Conservation (phyloP, 352 stramenopile species). For the Phytophthora capsici region DNA sequence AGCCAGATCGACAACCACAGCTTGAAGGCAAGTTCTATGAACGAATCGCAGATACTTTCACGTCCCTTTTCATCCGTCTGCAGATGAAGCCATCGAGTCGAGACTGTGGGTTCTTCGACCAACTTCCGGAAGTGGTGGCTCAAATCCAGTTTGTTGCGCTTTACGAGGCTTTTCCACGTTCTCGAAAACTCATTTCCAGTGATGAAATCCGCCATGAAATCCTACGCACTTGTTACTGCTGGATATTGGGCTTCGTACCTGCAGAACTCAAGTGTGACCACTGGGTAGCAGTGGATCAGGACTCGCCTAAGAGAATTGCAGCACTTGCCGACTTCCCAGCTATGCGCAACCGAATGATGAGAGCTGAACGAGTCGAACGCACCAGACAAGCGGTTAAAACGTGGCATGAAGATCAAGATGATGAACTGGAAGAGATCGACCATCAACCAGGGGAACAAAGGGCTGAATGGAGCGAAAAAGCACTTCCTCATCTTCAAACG, state of each 20-base stretch:
- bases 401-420: conserved; percentile 46
- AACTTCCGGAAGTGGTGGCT: conserved; percentile 60
- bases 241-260: conserved; percentile 71
- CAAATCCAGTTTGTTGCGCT: conserved; percentile 71
- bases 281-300: conserved; percentile 65
- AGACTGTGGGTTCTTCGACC: conserved; percentile 62
- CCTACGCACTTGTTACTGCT: conserved; percentile 60
- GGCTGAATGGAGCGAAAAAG: conserved; percentile 2
- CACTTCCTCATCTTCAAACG: conserved; percentile 16
- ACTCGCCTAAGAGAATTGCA: conserved; percentile 64
- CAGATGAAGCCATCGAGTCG: conserved; percentile 59
- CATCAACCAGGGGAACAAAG: conserved; percentile 10
- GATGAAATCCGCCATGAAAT: conserved; percentile 46
- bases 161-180: conserved; percentile 78
- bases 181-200: conserved; percentile 51
- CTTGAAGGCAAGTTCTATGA: conserved; percentile 58
- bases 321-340: conserved; percentile 67
- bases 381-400: conserved; percentile 63
- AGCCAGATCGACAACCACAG: conserved; percentile 44
- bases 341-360: conserved; percentile 71
- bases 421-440: conserved; percentile 14
- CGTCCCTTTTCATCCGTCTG: conserved; percentile 62
- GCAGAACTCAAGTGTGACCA: conserved; percentile 51
- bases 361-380: conserved; percentile 65
- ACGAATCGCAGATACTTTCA: conserved; percentile 77